These are phyloP conservation scores for Sarocladiaceae sp. DNA, from an alignment of 2,329 filamentous ascomycete genomes.

Conservation along the genomic window DNA sequence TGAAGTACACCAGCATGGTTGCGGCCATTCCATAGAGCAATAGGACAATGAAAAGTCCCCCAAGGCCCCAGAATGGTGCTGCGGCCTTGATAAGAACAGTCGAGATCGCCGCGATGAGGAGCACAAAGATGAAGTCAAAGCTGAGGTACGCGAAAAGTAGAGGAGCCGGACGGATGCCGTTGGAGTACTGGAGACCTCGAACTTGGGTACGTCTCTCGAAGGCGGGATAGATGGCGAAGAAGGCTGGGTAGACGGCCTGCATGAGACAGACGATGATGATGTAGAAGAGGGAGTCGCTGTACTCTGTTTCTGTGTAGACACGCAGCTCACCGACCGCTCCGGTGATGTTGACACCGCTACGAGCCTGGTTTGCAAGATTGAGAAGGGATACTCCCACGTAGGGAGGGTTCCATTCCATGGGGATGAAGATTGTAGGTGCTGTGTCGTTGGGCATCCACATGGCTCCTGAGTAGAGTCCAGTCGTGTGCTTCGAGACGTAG, in stretches of 20 bases:
- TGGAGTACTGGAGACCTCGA: conserved; percentile 78
- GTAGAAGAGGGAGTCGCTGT: conserved; percentile 49
- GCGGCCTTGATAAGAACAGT: conserved; percentile 56
- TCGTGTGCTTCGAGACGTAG: background rate
- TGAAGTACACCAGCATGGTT: conserved; percentile 38
- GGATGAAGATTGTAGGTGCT: background rate
- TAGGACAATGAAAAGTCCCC: conserved; percentile 69
- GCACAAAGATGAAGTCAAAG: conserved; percentile 72
- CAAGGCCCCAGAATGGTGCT: background rate
- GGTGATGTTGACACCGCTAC: background rate
- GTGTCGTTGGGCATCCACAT: background rate
- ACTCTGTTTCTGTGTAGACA: background rate
- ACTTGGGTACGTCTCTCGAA: conserved; percentile 68
- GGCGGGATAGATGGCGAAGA: conserved; percentile 71
- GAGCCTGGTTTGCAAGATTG: background rate
- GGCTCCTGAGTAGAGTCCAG: background rate
- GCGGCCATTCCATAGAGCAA: conserved; percentile 73
- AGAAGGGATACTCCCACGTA: background rate
- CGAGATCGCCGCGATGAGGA: conserved; percentile 56
- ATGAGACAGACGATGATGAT: conserved; percentile 64
- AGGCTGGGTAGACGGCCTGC: conserved; percentile 47
- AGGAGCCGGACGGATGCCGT: conserved; percentile 71
- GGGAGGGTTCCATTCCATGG: background rate
- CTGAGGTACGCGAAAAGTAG: conserved; percentile 74
- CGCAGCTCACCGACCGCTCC: background rate